These are phyloP conservation scores for Solanum peruvianum DNA, from an alignment of 257 asterid genomes.

Conservation along the genomic window DNA sequence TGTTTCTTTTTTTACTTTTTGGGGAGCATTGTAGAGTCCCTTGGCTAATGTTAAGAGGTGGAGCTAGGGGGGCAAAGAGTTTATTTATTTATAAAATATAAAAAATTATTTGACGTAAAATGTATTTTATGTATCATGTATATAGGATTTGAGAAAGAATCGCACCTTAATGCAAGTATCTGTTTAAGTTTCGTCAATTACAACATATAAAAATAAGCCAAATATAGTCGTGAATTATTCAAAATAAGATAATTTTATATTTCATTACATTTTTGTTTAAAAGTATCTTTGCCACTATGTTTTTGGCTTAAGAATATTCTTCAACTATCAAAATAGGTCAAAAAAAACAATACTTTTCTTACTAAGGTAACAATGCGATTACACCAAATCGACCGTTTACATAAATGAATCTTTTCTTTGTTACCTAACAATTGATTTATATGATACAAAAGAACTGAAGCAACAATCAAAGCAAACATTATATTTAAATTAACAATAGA, in stretches of 20 bases:
- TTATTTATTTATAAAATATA: background rate
- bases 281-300: background rate
- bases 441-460: too few relatives aligned
- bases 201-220: too few relatives aligned
- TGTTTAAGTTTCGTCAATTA: too few relatives aligned
- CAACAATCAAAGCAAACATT: too few relatives aligned
- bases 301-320: background rate
- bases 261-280: background rate
- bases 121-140: background rate
- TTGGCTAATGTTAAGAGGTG: background rate
- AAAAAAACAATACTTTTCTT: background rate
- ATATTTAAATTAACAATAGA: too few relatives aligned
- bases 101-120: background rate
- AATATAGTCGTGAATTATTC: too few relatives aligned
- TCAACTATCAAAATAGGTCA: background rate
- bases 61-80: background rate
- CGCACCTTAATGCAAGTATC: background rate
- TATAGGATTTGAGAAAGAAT: background rate
- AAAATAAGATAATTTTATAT: background rate
- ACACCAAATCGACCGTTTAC: too few relatives aligned
- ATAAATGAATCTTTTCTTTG: too few relatives aligned
- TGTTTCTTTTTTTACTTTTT: background rate
- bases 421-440: too few relatives aligned
- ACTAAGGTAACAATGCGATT: background rate
- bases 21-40: background rate